Evolutionary conservation across 1,139 yeast genomes (phyloP), one percentile per base, ranked within the genome.

Genomic region (Yamadazyma triangularis): DNA sequence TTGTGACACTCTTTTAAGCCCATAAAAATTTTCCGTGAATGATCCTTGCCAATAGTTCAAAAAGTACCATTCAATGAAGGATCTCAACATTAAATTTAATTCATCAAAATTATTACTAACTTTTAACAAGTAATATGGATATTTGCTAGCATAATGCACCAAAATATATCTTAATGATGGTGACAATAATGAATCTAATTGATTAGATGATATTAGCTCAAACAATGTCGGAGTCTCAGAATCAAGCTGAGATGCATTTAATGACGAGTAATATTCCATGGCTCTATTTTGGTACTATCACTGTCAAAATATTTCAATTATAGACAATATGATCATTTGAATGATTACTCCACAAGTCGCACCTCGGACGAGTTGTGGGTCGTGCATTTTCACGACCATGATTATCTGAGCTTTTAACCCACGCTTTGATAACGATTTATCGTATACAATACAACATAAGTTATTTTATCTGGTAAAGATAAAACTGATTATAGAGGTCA

Each of bases 11-110:
- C 95, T 61, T 51, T 88, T 87, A 44, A 91, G 59, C 2, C 96
- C 97, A 50, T 91, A 89, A 51, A 89, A 91, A 51, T 85, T 85
- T 53, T 89, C 97, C 0, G 95, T 86, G 46, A 91, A 87, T 2
- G 93, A 77, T 0, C 95, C 79, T 47, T 85, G 89, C 87, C 94
- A 85, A 34, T 70, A 68, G 32, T 64, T 71, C 30, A 89, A 54
- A 47, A 82, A 86, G 44, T 74, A 72, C 68, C 79, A 80, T 54
- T 91, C 96, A 1, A 89, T 64, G n/a, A 72, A 42, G 0, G 85
- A 78, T 51, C 91, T 63, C 4, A 81, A 42, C 2, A 74, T 41
- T 8, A 82, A 56, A 44, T 82, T 83, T 22, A 87, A 46, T 58
- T 86, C 95, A 51, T 89, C 96, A 50, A 83, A 88, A 32, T 66